A percentile compares a stretch with the other conserved stretches of the same genome.
Conservation (phyloP, 768 basidiomycete genomes). For the Pleurotus giganteus region DNA sequence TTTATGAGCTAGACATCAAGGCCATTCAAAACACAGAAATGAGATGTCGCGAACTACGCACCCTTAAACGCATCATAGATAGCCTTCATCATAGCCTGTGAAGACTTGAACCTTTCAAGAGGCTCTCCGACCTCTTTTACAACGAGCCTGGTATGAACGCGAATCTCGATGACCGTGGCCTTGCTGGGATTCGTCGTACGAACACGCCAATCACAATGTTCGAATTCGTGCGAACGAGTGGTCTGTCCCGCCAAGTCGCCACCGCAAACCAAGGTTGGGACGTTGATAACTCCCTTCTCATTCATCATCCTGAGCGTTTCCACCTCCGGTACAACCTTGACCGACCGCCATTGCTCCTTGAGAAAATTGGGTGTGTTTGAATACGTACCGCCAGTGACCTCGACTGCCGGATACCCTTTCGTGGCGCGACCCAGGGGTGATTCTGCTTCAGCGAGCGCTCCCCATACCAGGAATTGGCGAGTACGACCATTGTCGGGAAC, state of each 20-base stretch:
- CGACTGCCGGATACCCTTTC: conserved; percentile 19
- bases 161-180: too few species aligned
- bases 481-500: not conserved
- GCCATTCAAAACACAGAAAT: not conserved
- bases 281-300: conserved; percentile 14
- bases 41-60: not conserved
- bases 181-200: not conserved
- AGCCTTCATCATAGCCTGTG: not conserved
- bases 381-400: not conserved
- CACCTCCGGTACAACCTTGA: conserved; percentile 17
- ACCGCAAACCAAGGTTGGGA: conserved; percentile 20
- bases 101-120: not conserved
- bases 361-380: conserved; percentile 21
- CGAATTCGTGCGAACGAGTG: conserved; percentile 12
- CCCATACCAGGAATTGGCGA: conserved; percentile 1
- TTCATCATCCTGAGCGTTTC: conserved; percentile 19
- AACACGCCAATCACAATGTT: conserved; percentile 10
- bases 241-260: conserved; percentile 17
- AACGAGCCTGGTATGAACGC: not conserved
- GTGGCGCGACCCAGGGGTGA: conserved; percentile 22
- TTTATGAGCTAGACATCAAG: conserved; percentile 4
- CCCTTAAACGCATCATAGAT: conserved; percentile 2
- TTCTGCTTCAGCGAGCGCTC: not conserved
- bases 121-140: not conserved
- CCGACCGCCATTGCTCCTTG: conserved; percentile 29